Evolutionary conservation across 768 basidiomycete genomes (phyloP).

Genomic region (Cystobasidium ongulense): DNA sequence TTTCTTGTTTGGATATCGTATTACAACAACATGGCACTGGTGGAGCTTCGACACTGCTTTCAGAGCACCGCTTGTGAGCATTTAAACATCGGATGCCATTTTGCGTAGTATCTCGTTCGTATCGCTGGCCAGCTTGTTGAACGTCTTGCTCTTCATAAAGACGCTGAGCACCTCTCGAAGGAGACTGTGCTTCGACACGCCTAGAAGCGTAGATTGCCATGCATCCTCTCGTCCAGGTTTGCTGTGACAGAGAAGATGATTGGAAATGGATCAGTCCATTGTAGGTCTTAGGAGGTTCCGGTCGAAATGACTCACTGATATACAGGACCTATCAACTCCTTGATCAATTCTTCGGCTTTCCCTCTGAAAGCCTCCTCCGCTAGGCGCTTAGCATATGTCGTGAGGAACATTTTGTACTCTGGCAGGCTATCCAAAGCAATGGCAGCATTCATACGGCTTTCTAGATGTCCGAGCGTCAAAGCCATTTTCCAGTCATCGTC

Average conservation of each 20-base stretch:
- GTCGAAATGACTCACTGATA: conserved; percentile 61
- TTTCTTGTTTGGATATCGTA: too few relatives aligned
- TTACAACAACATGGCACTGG: not conserved
- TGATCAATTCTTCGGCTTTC: conserved; percentile 84
- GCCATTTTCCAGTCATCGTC: conserved; percentile 48
- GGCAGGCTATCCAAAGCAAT: conserved; percentile 65
- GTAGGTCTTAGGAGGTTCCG: not conserved
- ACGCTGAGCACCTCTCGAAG: conserved; percentile 1
- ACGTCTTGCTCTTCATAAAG: conserved; percentile 6
- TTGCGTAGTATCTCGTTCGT: conserved; percentile 17
- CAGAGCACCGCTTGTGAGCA: not conserved
- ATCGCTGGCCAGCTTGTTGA: conserved; percentile 13
- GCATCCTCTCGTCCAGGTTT: conserved; percentile 7
- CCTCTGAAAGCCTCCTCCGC: conserved; percentile 80
- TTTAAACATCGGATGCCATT: conserved; percentile 9
- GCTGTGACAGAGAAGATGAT: not conserved
- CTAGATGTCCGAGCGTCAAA: conserved; percentile 77
- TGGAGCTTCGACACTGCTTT: not conserved
- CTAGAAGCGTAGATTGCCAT: conserved; percentile 19
- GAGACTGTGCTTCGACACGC: conserved; percentile 21
- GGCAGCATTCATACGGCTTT: conserved; percentile 69
- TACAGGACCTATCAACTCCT: conserved; percentile 79
- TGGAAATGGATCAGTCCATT: not conserved
- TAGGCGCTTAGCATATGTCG: conserved; percentile 70
- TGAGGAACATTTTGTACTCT: conserved; percentile 71